Percentiles rank a stretch among this genome's conserved stretches.
Conservation (phyloP, 257 asterid species). For the Lithospermum erythrorhizon region DNA sequence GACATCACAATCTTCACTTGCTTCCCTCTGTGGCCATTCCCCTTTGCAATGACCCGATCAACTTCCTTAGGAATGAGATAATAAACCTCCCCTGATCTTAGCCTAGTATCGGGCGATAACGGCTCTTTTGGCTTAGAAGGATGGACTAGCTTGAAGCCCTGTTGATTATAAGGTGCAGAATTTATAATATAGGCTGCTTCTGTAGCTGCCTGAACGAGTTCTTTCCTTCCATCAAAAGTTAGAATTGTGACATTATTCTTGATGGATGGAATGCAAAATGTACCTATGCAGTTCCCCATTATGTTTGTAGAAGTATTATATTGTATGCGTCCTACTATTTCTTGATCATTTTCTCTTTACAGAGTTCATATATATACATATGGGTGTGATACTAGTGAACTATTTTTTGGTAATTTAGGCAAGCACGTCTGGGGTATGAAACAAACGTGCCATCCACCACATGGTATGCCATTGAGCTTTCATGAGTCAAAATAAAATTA, state of each 20-base stretch:
- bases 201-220: background rate
- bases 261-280: constrained; percentile 3
- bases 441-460: background rate
- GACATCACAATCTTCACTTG: constrained; percentile 42
- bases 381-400: background rate
- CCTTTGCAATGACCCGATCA: constrained; percentile 6
- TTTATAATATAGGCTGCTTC: background rate
- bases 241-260: background rate
- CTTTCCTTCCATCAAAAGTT: constrained; percentile 8
- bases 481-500: too few relatives aligned
- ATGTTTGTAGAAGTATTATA: constrained; percentile 2
- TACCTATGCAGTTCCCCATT: constrained; percentile 23
- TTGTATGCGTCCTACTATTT: background rate
- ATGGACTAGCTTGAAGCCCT: background rate
- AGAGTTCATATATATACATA: background rate
- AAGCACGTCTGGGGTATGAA: background rate
- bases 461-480: background rate
- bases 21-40: constrained; percentile 14
- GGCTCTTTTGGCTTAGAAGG: background rate
- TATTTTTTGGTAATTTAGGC: background rate
- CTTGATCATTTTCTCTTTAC: background rate
- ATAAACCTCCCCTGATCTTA: constrained; percentile 16
- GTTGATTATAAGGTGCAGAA: background rate
- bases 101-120: constrained; percentile 13
- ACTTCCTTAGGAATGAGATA: constrained; percentile 6